These are phyloP conservation scores for Globisporangium perplexum DNA, from an alignment of 352 stramenopile species.

Conservation along the genomic window DNA sequence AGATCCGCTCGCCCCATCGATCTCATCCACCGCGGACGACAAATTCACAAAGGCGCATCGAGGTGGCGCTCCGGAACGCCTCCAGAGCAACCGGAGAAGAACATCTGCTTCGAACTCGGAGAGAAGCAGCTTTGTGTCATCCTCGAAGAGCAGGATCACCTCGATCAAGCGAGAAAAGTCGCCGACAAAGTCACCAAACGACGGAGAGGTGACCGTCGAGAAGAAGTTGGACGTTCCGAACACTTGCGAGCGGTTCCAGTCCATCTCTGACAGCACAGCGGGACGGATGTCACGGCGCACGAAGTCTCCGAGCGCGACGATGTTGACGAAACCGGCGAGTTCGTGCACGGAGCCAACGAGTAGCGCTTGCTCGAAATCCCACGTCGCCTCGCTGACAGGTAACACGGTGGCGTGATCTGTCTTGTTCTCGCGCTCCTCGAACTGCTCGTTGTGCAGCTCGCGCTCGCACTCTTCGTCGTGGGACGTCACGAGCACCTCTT, in stretches of 20 bases:
- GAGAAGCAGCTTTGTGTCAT: slow-evolving; percentile 15
- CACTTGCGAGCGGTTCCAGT: slow-evolving; percentile 20
- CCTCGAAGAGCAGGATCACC: slow-evolving; percentile 31
- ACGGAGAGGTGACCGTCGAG: slow-evolving; percentile 8
- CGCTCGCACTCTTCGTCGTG: slow-evolving; percentile 52
- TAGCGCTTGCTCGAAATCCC: slow-evolving; percentile 18
- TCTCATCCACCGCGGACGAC: not conserved
- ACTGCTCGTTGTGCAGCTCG: slow-evolving; percentile 51
- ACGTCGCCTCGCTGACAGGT: slow-evolving; percentile 18
- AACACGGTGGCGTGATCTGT: slow-evolving; percentile 3
- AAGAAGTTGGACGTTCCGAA: slow-evolving; percentile 50
- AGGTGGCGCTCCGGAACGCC: not conserved
- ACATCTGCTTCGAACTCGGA: slow-evolving; percentile 9
- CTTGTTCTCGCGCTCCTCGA: slow-evolving; percentile 30
- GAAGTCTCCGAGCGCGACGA: slow-evolving; percentile 1
- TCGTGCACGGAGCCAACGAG: slow-evolving; percentile 3
- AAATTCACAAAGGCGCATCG: slow-evolving; percentile 1
- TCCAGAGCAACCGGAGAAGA: slow-evolving; percentile 5
- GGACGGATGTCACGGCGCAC: not conserved
- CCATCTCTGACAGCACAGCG: slow-evolving; percentile 12
- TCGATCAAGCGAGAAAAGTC: slow-evolving; percentile 30
- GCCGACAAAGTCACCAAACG: slow-evolving; percentile 4
- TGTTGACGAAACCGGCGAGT: not conserved
- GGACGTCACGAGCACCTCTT: slow-evolving; percentile 29
- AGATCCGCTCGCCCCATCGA: not conserved